Conservation (phyloP, 768 basidiomycete genomes). For the Candolleomyces efflorescens region DNA sequence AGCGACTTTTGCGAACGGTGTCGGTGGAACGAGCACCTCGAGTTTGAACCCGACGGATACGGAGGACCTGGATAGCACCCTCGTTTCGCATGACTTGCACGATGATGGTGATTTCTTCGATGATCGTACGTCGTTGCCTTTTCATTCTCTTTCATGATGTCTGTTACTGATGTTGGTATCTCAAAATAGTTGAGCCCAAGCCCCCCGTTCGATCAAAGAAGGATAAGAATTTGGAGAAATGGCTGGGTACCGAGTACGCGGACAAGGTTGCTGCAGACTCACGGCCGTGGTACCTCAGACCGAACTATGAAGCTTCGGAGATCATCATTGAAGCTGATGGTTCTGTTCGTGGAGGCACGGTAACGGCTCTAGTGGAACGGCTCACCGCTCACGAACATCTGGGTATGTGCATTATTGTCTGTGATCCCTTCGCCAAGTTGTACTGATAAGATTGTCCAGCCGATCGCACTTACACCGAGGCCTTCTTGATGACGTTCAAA, state of each 20-base stretch:
- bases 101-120: slow-evolving; percentile 25
- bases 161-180: neutral
- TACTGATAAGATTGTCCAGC: slow-evolving; percentile 5
- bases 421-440: neutral
- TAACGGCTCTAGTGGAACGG: slow-evolving; percentile 81
- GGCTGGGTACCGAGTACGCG: slow-evolving; percentile 58
- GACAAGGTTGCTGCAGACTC: slow-evolving; percentile 40
- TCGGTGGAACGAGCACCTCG: neutral
- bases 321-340: slow-evolving; percentile 85
- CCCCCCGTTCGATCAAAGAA: slow-evolving; percentile 29
- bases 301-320: slow-evolving; percentile 74
- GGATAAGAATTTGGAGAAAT: slow-evolving; percentile 56
- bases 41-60: slow-evolving; percentile 14
- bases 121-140: slow-evolving; percentile 28
- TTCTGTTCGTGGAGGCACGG: slow-evolving; percentile 80
- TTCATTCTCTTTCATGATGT: neutral
- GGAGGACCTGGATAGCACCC: slow-evolving; percentile 22
- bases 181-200: slow-evolving; percentile 20
- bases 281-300: slow-evolving; percentile 81
- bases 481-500: slow-evolving; percentile 95
- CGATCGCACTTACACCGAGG: slow-evolving; percentile 80
- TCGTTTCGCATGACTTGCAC: slow-evolving; percentile 17
- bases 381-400: slow-evolving; percentile 88
- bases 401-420: slow-evolving; percentile 41
- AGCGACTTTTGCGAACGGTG: slow-evolving; percentile 21